Conservation (phyloP, 2,329 filamentous ascomycete species). For the Hypomyces rosellus region DNA sequence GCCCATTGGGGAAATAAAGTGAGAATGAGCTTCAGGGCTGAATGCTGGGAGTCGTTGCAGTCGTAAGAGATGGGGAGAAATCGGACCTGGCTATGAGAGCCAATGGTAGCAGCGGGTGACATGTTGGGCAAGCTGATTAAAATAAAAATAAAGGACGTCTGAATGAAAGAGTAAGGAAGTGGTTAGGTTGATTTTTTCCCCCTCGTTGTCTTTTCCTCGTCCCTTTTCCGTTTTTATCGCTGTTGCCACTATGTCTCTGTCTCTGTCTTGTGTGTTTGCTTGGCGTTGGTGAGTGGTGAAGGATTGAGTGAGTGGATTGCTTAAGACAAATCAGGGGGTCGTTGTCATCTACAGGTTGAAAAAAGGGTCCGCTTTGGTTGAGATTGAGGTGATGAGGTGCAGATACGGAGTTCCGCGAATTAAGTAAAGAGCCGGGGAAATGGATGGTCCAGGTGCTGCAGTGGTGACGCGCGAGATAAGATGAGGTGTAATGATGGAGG, state of each 20-base stretch:
- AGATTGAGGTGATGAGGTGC: constrained; percentile 2
- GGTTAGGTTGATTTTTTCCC: background rate
- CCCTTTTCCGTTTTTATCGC: background rate
- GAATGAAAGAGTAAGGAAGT: background rate
- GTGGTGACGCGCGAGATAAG: too few species aligned
- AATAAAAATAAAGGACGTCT: background rate
- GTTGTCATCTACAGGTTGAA: constrained; percentile 1
- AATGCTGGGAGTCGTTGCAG: constrained; percentile 67
- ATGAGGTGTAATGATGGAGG: constrained; percentile 1
- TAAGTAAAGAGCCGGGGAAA: background rate
- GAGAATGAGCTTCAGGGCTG: constrained; percentile 72
- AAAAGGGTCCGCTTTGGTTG: background rate
- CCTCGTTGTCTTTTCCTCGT: background rate
- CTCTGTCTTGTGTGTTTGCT: too few species aligned
- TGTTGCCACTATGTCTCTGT: background rate
- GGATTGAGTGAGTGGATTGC: too few species aligned
- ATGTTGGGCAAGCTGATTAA: constrained; percentile 18
- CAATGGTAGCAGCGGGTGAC: constrained; percentile 27
- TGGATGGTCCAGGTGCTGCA: constrained; percentile 7
- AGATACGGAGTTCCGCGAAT: background rate
- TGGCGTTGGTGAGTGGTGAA: too few species aligned
- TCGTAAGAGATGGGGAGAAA: constrained; percentile 75
- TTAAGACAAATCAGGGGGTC: background rate
- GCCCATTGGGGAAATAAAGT: constrained; percentile 81
- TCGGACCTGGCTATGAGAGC: constrained; percentile 41